A percentile compares a stretch with the other conserved stretches of the same genome.
phyloP scores from a whole-genome alignment of 2,329 filamentous ascomycete species.

The Colletotrichum sp. region DNA sequence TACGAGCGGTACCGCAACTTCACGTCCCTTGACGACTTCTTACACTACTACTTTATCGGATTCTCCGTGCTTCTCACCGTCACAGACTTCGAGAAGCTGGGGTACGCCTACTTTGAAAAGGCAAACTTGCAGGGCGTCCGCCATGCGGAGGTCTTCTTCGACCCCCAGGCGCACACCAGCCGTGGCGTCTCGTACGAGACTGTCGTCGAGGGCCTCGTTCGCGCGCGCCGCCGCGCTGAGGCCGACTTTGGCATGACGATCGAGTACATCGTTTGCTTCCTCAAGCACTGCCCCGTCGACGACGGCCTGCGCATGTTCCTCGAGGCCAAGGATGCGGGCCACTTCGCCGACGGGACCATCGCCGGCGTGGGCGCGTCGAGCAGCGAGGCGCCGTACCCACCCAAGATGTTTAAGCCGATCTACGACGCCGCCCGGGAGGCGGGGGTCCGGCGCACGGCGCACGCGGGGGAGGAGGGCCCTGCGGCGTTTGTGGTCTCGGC shows the following conservation, averaged over 20 bases:
- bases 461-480: slow-evolving; percentile 79
- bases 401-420: slow-evolving; percentile 65
- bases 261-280: slow-evolving; percentile 73
- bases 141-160: slow-evolving; percentile 82
- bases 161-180: slow-evolving; percentile 75
- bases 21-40: slow-evolving; percentile 76
- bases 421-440: slow-evolving; percentile 56
- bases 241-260: slow-evolving; percentile 68
- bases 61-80: slow-evolving; percentile 71
- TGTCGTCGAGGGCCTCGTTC: slow-evolving; percentile 67
- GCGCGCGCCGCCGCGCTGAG: slow-evolving; percentile 65
- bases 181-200: slow-evolving; percentile 68
- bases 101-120: slow-evolving; percentile 72
- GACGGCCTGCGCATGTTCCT: slow-evolving; percentile 56
- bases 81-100: slow-evolving; percentile 75
- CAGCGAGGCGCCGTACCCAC: slow-evolving; percentile 62
- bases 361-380: slow-evolving; percentile 72
- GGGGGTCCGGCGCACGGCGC: slow-evolving; percentile 67
- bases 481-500: slow-evolving; percentile 68
- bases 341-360: slow-evolving; percentile 58
- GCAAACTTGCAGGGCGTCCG: slow-evolving; percentile 69
- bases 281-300: slow-evolving; percentile 69
- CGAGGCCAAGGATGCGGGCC: slow-evolving; percentile 37
- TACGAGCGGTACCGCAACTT: slow-evolving; percentile 70
- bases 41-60: slow-evolving; percentile 79